These are phyloP conservation scores for Podospora fimiseda DNA, from an alignment of 495 filamentous ascomycete species.

Conservation along the genomic window DNA sequence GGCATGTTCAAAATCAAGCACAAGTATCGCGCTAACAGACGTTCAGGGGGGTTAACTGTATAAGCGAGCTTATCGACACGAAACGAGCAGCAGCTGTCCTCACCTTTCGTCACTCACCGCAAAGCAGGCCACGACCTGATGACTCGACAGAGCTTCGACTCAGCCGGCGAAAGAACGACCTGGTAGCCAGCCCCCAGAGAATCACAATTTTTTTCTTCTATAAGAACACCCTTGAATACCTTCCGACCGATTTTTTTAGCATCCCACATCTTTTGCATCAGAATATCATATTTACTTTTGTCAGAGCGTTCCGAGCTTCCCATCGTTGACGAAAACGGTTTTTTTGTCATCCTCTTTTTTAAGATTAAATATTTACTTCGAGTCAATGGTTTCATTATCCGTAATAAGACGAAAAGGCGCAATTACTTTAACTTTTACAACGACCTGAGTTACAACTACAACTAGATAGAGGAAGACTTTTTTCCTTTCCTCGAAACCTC, in stretches of 20 bases:
- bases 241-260: not conserved
- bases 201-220: not conserved
- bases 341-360: not conserved
- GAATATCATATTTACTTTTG: too few species aligned
- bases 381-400: not conserved
- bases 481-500: too few species aligned
- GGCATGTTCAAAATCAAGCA: too few species aligned
- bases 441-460: too few species aligned
- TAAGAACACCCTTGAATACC: not conserved
- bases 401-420: too few species aligned
- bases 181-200: too few species aligned
- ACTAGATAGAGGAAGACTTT: too few species aligned
- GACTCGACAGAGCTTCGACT: slow-evolving; percentile 27
- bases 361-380: not conserved
- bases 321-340: not conserved
- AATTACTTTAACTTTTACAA: too few species aligned
- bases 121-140: slow-evolving; percentile 14
- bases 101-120: not conserved
- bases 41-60: too few species aligned
- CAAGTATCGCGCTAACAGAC: too few species aligned
- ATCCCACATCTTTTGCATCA: too few species aligned
- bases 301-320: not conserved
- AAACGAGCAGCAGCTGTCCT: not conserved
- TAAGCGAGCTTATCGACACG: slow-evolving; percentile 17
- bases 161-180: slow-evolving; percentile 30